Evolutionary conservation across 1,284 basidiomycete species (phyloP).

Genomic region (Puccinia novopanici): DNA sequence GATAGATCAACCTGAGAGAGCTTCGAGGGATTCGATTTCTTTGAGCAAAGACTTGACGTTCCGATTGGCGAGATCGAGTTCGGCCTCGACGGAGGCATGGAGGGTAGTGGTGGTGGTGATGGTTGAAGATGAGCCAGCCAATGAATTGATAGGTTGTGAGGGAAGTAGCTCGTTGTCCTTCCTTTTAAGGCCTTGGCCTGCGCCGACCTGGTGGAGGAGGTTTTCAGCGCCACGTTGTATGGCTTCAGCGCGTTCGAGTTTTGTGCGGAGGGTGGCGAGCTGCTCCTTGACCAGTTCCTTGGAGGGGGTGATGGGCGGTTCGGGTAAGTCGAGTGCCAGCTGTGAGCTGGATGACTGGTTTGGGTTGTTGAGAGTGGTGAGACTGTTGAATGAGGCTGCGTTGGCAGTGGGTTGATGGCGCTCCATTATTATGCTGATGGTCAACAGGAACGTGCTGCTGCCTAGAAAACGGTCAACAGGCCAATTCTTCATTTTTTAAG

Average conservation of each 20-base stretch:
- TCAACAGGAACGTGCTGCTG: not conserved
- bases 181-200: slow-evolving; percentile 42
- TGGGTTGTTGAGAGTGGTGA: not conserved
- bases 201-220: slow-evolving; percentile 41
- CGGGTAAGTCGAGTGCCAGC: slow-evolving; percentile 6
- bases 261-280: slow-evolving; percentile 8
- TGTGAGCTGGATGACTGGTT: slow-evolving; percentile 8
- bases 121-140: slow-evolving; percentile 10
- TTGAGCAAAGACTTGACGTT: slow-evolving; percentile 37
- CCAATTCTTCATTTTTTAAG: not conserved
- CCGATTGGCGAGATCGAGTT: slow-evolving; percentile 41
- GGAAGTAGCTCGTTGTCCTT: slow-evolving; percentile 25
- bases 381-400: slow-evolving; percentile 21
- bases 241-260: slow-evolving; percentile 39
- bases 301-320: slow-evolving; percentile 34
- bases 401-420: slow-evolving; percentile 11
- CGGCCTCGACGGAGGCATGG: slow-evolving; percentile 46
- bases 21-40: slow-evolving; percentile 48
- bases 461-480: not conserved
- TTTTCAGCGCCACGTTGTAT: slow-evolving; percentile 49
- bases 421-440: not conserved
- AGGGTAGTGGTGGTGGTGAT: slow-evolving; percentile 14
- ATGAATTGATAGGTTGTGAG: slow-evolving; percentile 12
- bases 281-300: slow-evolving; percentile 45
- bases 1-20: slow-evolving; percentile 23